Percentiles rank a stretch among this genome's conserved stretches.
Evolutionary conservation across 148 eudicot genomes (phyloP).

Genomic region (Linanthus parryae): DNA sequence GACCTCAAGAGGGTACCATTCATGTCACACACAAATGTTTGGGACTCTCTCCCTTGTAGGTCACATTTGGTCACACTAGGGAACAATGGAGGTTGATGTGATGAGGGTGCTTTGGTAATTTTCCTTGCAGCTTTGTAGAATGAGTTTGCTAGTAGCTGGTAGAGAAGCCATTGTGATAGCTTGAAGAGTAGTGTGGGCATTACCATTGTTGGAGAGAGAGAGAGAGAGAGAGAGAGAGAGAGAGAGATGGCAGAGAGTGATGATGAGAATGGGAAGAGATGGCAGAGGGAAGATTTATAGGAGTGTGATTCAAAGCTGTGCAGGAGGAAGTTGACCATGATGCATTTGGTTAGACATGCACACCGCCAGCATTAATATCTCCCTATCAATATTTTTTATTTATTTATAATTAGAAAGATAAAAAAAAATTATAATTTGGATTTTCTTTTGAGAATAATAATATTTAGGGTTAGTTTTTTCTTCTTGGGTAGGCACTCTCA

Average conservation of each 20-base stretch:
- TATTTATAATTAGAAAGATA: not conserved
- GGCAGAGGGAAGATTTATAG: slow-evolving; percentile 37
- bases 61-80: slow-evolving; percentile 31
- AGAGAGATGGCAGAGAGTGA: not conserved
- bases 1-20: slow-evolving; percentile 47
- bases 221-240: not conserved
- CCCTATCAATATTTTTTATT: slow-evolving; percentile 14
- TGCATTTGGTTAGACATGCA: slow-evolving; percentile 46
- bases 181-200: slow-evolving; percentile 36
- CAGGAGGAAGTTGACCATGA: slow-evolving; percentile 31
- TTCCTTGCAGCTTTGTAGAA: slow-evolving; percentile 40
- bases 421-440: not conserved
- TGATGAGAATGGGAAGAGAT: slow-evolving; percentile 17
- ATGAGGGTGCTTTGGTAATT: slow-evolving; percentile 21
- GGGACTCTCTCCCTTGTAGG: slow-evolving; percentile 23
- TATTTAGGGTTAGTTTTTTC: not conserved
- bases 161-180: slow-evolving; percentile 53
- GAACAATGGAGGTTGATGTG: slow-evolving; percentile 14
- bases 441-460: too few relatives aligned
- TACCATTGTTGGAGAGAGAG: slow-evolving; percentile 27
- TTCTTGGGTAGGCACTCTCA: not conserved
- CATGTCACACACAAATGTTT: slow-evolving; percentile 62
- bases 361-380: slow-evolving; percentile 72
- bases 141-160: slow-evolving; percentile 58
- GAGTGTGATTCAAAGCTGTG: slow-evolving; percentile 19